These are phyloP conservation scores for Colletotrichum tanaceti DNA, from an alignment of 2,329 filamentous ascomycete species.

Conservation along the genomic window DNA sequence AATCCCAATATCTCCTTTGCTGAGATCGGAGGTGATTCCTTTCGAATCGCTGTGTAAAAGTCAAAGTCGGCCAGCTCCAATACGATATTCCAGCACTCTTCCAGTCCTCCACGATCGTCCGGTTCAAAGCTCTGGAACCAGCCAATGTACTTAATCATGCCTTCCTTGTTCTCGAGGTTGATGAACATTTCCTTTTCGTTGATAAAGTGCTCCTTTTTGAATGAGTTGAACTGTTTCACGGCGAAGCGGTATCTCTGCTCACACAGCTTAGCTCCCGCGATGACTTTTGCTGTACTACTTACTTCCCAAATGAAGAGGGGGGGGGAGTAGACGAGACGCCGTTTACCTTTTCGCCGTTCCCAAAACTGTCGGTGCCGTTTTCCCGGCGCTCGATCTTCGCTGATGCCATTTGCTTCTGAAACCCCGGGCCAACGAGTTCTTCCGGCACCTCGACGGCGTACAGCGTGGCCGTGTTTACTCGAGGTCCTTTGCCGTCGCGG, in stretches of 20 bases:
- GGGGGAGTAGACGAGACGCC: rapidly evolving
- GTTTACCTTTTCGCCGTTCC: not conserved
- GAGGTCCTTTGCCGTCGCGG: slow-evolving; percentile 14
- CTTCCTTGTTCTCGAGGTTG: not conserved
- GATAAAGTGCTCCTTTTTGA: not conserved
- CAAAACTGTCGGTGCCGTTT: not conserved
- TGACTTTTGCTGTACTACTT: not conserved
- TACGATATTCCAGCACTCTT: slow-evolving; percentile 11
- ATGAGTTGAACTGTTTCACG: slow-evolving; percentile 15
- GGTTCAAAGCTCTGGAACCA: slow-evolving; percentile 15
- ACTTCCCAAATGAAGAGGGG: not conserved
- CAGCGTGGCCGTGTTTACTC: slow-evolving; percentile 5
- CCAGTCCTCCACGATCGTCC: not conserved
- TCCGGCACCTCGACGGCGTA: slow-evolving; percentile 21
- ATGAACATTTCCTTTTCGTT: slow-evolving; percentile 12
- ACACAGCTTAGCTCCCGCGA: too few relatives aligned
- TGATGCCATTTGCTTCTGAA: slow-evolving; percentile 1
- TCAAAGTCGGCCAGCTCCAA: slow-evolving; percentile 23
- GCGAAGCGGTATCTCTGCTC: slow-evolving; percentile 24
- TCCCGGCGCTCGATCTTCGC: not conserved
- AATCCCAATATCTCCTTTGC: slow-evolving; percentile 10
- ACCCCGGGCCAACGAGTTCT: not conserved
- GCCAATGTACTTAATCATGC: slow-evolving; percentile 22
- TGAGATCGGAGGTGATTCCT: slow-evolving; percentile 2
- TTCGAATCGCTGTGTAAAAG: slow-evolving; percentile 15